phyloP scores from a whole-genome alignment of 345 rosid genomes.

The Raphanus sativus region DNA sequence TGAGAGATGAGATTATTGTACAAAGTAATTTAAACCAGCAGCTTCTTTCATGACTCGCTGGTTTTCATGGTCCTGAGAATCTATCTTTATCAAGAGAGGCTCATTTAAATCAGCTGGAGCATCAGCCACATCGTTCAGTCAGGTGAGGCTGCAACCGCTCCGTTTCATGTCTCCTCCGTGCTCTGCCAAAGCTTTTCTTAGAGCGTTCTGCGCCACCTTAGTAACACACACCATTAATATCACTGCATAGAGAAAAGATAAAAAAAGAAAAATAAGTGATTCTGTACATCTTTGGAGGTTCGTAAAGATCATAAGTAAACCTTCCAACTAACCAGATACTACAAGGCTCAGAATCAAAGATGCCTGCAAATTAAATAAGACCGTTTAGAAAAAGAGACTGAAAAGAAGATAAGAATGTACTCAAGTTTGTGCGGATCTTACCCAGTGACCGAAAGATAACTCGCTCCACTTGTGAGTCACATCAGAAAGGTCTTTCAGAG shows the following conservation, averaged over 20 bases:
- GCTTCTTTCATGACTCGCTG: constrained; percentile 15
- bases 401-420: neutral
- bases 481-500: constrained; percentile 96
- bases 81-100: constrained; percentile 82
- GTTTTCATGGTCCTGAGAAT: constrained; percentile 32
- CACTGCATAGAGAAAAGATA: constrained; percentile 48
- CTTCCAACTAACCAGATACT: constrained; percentile 74
- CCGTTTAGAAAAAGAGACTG: neutral
- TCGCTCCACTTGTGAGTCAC: constrained; percentile 98
- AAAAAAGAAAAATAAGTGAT: constrained; percentile 4
- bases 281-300: constrained; percentile 3
- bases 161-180: constrained; percentile 55
- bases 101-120: constrained; percentile 49
- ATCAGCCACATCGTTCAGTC: constrained; percentile 49
- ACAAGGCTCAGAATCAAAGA: constrained; percentile 59
- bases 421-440: constrained; percentile 36
- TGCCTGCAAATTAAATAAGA: constrained; percentile 51
- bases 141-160: constrained; percentile 39
- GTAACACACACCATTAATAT: constrained; percentile 72
- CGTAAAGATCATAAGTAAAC: neutral
- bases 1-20: constrained; percentile 2
- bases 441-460: constrained; percentile 87
- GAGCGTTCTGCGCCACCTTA: constrained; percentile 73
- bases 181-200: constrained; percentile 90
- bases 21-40: neutral